Evolutionary conservation across 2,329 filamentous ascomycete species (phyloP).

Genomic region (Neoascochyta sp.): DNA sequence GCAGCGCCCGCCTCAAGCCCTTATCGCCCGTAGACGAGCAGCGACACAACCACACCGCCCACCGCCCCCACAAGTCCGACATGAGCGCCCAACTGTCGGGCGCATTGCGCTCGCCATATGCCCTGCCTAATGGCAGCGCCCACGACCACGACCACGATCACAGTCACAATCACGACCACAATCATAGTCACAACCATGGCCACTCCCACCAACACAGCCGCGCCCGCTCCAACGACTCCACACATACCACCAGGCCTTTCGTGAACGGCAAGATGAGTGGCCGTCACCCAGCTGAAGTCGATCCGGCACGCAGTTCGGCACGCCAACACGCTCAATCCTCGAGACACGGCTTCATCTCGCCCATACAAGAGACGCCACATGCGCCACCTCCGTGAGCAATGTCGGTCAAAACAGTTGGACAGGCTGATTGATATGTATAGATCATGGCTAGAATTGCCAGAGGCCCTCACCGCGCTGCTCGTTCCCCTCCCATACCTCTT

Average conservation of each 20-base stretch:
- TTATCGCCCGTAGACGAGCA: conserved; percentile 23
- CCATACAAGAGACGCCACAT: conserved; percentile 30
- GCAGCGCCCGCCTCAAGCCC: conserved; percentile 15
- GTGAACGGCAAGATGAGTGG: conserved; percentile 28
- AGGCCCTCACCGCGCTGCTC: conserved; percentile 50
- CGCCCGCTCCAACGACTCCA: conserved; percentile 27
- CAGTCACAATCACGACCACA: conserved; percentile 16
- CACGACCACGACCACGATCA: conserved; percentile 21
- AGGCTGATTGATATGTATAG: conserved; percentile 19
- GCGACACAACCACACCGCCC: conserved; percentile 14
- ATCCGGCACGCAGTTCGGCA: conserved; percentile 40
- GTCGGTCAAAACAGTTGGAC: conserved; percentile 3
- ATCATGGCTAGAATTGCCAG: conserved; percentile 40
- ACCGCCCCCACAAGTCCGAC: conserved; percentile 32
- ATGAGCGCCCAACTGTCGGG: conserved; percentile 34
- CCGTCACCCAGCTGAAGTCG: too few relatives aligned
- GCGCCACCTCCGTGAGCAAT: conserved; percentile 21
- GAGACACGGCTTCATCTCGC: conserved; percentile 30
- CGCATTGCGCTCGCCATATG: conserved; percentile 27
- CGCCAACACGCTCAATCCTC: conserved; percentile 17
- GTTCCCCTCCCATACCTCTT: conserved; percentile 49
- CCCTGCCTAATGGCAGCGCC: conserved; percentile 23
- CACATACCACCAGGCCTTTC: conserved; percentile 29
- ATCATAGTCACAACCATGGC: conserved; percentile 17
- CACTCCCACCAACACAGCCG: conserved; percentile 28